Evolutionary conservation across 805 yeast genomes (phyloP).

Genomic region (Ogataea salicorniae): DNA sequence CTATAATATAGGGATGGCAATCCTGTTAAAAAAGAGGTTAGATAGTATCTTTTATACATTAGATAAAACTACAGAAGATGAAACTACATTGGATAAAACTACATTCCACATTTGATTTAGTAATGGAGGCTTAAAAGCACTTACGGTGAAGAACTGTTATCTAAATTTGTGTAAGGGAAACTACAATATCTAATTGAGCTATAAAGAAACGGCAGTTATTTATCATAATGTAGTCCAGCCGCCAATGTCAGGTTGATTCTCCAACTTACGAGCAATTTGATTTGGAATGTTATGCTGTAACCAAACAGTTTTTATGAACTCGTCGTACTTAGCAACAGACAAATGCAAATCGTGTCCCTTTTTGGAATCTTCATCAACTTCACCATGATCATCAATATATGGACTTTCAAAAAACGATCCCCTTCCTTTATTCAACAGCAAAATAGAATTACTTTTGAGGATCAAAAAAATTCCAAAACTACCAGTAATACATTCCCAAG

Average conservation of each 20-base stretch:
- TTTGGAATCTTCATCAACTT: conserved; percentile 67
- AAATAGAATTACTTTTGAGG: conserved; percentile 61
- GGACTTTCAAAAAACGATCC: conserved; percentile 88
- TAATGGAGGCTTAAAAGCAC: no score
- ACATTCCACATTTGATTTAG: no score
- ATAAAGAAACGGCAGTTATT: not conserved
- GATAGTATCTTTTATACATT: no score
- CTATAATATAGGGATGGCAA: no score
- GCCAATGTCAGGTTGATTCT: conserved; percentile 76
- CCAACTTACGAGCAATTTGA: conserved; percentile 72
- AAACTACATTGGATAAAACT: no score
- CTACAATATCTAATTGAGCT: no score
- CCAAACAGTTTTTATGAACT: conserved; percentile 65
- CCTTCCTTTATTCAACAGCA: conserved; percentile 62
- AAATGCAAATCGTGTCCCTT: conserved; percentile 69
- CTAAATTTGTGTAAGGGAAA: no score
- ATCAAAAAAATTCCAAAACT: conserved; percentile 67
- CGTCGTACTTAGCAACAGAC: conserved; percentile 56
- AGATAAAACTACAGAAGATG: no score
- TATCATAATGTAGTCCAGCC: conserved; percentile 86
- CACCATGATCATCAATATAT: conserved; percentile 82
- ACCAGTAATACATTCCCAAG: conserved; percentile 54
- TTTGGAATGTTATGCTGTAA: conserved; percentile 74
- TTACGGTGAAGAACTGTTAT: no score
- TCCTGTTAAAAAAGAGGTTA: no score